Evolutionary conservation across 257 asterid genomes (phyloP).

Genomic region (Solanum boliviense): DNA sequence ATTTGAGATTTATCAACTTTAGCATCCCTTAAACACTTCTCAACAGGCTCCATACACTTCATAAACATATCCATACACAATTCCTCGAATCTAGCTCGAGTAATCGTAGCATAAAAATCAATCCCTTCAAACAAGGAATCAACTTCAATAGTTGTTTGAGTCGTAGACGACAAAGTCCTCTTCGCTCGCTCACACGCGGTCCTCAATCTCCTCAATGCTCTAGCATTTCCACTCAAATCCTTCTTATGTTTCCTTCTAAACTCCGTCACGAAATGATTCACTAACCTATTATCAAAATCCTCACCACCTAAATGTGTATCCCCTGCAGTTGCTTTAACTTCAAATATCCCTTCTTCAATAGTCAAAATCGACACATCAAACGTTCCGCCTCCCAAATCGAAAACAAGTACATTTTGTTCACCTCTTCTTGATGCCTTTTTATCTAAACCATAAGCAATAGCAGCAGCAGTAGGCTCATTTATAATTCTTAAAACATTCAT

Average conservation of each 20-base stretch:
- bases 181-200: constrained; percentile 49
- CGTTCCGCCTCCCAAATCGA: constrained; percentile 52
- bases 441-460: constrained; percentile 53
- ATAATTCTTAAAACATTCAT: constrained; percentile 40
- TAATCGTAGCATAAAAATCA: constrained; percentile 38
- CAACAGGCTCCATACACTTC: constrained; percentile 59
- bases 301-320: constrained; percentile 60
- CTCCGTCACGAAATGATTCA: constrained; percentile 43
- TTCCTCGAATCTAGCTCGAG: constrained; percentile 53
- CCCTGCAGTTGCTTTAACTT: constrained; percentile 49
- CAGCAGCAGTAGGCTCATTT: constrained; percentile 59
- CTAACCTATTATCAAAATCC: constrained; percentile 52
- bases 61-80: constrained; percentile 46
- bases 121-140: constrained; percentile 46
- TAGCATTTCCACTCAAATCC: constrained; percentile 40
- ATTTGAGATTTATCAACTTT: constrained; percentile 33
- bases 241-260: constrained; percentile 41
- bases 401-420: constrained; percentile 33
- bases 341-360: constrained; percentile 53
- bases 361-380: constrained; percentile 51
- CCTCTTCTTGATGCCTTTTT: constrained; percentile 27
- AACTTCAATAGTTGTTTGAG: constrained; percentile 44
- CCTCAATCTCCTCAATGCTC: constrained; percentile 31
- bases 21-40: constrained; percentile 43
- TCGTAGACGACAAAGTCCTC: constrained; percentile 31